A percentile compares a stretch with the other conserved stretches of the same genome.
Evolutionary conservation across 2,329 filamentous ascomycete genomes (phyloP).

Genomic region (Fonsecaea pedrosoi): DNA sequence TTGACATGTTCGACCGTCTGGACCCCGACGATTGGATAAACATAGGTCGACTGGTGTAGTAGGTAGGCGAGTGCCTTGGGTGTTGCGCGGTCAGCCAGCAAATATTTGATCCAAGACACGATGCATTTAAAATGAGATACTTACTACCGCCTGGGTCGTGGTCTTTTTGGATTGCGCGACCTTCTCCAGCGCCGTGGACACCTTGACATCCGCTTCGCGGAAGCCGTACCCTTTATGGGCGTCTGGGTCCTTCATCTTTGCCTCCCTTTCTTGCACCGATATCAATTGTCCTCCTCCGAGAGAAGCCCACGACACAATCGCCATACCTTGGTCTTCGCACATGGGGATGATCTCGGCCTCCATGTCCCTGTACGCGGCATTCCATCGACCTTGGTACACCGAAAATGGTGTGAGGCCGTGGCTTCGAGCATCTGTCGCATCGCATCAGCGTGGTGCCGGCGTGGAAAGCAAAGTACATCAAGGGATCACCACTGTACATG

Average conservation of each 20-base stretch:
- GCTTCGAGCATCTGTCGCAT: conserved; percentile 61
- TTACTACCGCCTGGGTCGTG: conserved; percentile 24
- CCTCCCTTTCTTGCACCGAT: conserved; percentile 47
- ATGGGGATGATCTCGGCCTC: conserved; percentile 73
- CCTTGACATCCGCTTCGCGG: conserved; percentile 23
- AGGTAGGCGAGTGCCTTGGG: conserved; percentile 58
- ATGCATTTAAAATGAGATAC: not conserved
- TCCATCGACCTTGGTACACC: conserved; percentile 72
- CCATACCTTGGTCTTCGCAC: conserved; percentile 67
- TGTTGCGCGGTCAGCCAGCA: not conserved
- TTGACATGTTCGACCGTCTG: conserved; percentile 60
- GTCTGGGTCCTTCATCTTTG: conserved; percentile 37
- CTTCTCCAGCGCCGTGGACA: conserved; percentile 32
- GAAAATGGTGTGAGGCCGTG: conserved; percentile 72
- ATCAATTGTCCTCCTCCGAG: conserved; percentile 60
- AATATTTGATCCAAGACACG: no score
- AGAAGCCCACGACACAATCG: conserved; percentile 61
- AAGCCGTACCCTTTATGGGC: conserved; percentile 29
- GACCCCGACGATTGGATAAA: conserved; percentile 62
- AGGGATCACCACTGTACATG: conserved; percentile 37
- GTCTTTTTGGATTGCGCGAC: conserved; percentile 26
- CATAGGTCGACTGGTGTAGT: conserved; percentile 56
- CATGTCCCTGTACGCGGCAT: conserved; percentile 66
- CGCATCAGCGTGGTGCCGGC: no score
- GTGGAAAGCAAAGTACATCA: no score